Base-by-base conservation (phyloP, 805 yeast genomes). In the Candida yuanshanica region DNA sequence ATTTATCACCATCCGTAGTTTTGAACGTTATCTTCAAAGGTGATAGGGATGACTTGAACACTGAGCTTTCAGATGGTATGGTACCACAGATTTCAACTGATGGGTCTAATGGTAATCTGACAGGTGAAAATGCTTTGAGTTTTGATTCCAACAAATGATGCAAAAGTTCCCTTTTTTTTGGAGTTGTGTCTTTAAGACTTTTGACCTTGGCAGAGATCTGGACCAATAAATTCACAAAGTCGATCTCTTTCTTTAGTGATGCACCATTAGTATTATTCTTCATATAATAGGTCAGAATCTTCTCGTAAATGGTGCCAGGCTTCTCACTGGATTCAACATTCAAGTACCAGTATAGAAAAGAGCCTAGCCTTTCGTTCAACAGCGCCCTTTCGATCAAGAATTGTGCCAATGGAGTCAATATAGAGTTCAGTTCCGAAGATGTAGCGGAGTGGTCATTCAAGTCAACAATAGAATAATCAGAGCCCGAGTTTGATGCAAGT, bases 331-430 rank as follows among this genome's bases (percentile, higher is more conserved):
- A 75, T 55, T 91, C 97, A 2, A 95, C 95, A 48, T 81, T 82
- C 38, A 93, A 74, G 56, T 83, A 87, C 98, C 99, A 93, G 60
- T 87, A 90, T 46, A 95, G 78, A 55, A 75, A 87, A 55, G 81
- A 89, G 0, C 95, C 93, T 32, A 95, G 66, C 16, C 74, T 67
- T 17, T 75, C 73, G 55, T 83, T 84, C 16, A 73, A 65, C 1
- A 81, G 67, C 0, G 95, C 80, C 35, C 91, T 70, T 21, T 79
- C 79, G 33, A 90, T 81, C 32, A 93, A 65, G 55, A 91, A 89
- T 39, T 77, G 75, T 1, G 87, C 85, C 38, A 84, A 63, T 0
- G 90, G 88, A 0, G 91, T 80, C 13, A 67, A 51, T 7, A 58
- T 50, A 36, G 33, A 37, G 16, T 37, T 32, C 8, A 45, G 20